These are phyloP conservation scores for Lichina pygmaea DNA, from an alignment of 495 filamentous ascomycete species.

Conservation along the genomic window DNA sequence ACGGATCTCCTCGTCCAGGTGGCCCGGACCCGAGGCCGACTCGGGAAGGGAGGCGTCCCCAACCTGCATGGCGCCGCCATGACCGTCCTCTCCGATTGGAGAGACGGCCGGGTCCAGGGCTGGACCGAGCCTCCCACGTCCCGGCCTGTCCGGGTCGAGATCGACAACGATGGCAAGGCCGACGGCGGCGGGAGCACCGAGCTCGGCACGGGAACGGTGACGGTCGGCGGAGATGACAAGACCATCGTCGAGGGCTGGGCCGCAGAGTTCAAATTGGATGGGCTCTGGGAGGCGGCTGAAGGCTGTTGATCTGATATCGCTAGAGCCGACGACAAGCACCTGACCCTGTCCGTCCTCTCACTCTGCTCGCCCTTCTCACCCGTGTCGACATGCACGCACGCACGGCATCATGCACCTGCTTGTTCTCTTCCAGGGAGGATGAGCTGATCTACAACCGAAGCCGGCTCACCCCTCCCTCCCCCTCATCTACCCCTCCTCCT, in stretches of 20 bases:
- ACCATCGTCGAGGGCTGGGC: slow-evolving; percentile 85
- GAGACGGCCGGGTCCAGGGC: slow-evolving; percentile 82
- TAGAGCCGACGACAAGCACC: too few relatives aligned
- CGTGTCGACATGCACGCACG: too few relatives aligned
- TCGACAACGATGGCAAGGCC: slow-evolving; percentile 3
- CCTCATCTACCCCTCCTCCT: too few relatives aligned
- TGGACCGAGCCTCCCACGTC: slow-evolving; percentile 57
- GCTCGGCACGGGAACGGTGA: slow-evolving; percentile 9
- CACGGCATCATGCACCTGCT: too few relatives aligned
- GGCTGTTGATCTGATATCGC: too few relatives aligned
- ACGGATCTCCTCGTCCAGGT: slow-evolving; percentile 91
- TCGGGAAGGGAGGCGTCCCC: slow-evolving; percentile 75
- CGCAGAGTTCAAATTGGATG: slow-evolving; percentile 76
- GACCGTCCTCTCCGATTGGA: slow-evolving; percentile 83
- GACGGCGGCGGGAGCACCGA: not conserved
- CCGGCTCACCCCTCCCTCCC: too few relatives aligned
- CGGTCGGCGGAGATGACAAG: slow-evolving; percentile 36
- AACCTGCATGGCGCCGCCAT: slow-evolving; percentile 72
- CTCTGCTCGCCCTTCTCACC: too few relatives aligned
- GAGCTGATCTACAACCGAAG: too few relatives aligned
- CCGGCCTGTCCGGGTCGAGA: slow-evolving; percentile 11
- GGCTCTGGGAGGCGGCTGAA: too few relatives aligned
- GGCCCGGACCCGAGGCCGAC: slow-evolving; percentile 65
- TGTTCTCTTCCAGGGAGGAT: too few relatives aligned
- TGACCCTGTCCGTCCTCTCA: too few relatives aligned